These are phyloP conservation scores for Mycosarcoma maydis DNA, from an alignment of 1,284 basidiomycete genomes.

Conservation along the genomic window DNA sequence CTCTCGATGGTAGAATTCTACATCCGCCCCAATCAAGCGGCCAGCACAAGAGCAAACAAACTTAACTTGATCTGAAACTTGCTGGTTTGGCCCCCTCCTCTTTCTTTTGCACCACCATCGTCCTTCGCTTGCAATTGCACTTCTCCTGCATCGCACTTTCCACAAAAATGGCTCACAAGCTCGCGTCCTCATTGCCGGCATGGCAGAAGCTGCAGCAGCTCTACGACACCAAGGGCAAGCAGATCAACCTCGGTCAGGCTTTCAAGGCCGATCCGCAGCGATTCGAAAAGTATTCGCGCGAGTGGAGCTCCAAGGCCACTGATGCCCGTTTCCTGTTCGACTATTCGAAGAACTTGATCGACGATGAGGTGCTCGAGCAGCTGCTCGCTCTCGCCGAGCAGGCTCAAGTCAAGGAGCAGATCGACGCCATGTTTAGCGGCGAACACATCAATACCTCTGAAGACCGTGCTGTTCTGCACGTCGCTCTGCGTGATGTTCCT, in stretches of 20 bases:
- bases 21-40: no score
- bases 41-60: no score
- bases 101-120: conserved; percentile 8
- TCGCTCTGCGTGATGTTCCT: conserved; percentile 89
- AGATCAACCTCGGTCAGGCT: conserved; percentile 87
- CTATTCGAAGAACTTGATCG: conserved; percentile 96
- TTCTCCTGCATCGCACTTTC: neutral
- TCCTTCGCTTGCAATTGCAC: neutral
- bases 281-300: conserved; percentile 83
- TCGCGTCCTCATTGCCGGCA: conserved; percentile 69
- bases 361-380: conserved; percentile 76
- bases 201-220: conserved; percentile 92
- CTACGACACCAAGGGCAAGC: conserved; percentile 78
- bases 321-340: conserved; percentile 87
- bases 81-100: neutral
- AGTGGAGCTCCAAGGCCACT: conserved; percentile 75
- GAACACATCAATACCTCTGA: conserved; percentile 99
- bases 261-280: conserved; percentile 87
- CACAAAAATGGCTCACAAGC: conserved; percentile 48
- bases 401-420: conserved; percentile 82
- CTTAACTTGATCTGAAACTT: neutral
- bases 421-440: conserved; percentile 93
- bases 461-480: conserved; percentile 92
- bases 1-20: no score
- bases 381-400: conserved; percentile 85